These are phyloP conservation scores for Dillenia turbinata DNA, from an alignment of 164 flowering plant species.

Conservation along the genomic window DNA sequence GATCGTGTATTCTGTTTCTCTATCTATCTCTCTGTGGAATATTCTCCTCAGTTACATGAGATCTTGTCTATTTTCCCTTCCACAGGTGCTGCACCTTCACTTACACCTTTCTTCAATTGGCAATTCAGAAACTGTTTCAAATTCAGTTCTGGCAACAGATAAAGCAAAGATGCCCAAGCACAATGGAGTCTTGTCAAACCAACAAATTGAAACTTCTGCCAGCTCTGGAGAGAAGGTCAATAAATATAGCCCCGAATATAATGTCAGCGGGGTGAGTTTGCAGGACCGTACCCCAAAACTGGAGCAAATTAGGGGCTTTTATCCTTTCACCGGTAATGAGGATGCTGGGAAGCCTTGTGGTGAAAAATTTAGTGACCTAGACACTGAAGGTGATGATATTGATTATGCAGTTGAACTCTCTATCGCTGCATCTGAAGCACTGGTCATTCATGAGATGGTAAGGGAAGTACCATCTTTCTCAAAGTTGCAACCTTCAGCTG, in stretches of 20 bases:
- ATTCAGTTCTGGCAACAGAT: conserved; percentile 13
- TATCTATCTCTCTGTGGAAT: background rate
- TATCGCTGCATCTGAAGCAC: conserved; percentile 86
- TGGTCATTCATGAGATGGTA: conserved; percentile 60
- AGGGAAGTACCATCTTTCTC: conserved; percentile 24
- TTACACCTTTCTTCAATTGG: conserved; percentile 55
- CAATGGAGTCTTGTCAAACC: conserved; percentile 2
- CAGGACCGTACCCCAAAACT: conserved; percentile 7
- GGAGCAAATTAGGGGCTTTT: conserved; percentile 4
- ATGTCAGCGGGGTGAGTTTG: conserved; percentile 1
- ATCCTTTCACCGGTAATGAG: conserved; percentile 4
- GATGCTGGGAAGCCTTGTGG: conserved; percentile 11
- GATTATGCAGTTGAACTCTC: conserved; percentile 63
- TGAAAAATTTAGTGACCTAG: conserved; percentile 10
- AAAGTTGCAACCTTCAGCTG: conserved; percentile 28
- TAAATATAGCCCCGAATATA: conserved; percentile 5
- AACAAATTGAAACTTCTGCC: conserved; percentile 14
- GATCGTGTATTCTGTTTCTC: background rate
- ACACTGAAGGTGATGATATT: conserved; percentile 23
- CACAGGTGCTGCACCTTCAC: conserved; percentile 46
- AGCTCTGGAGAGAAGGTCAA: conserved; percentile 5
- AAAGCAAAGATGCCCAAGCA: conserved; percentile 14
- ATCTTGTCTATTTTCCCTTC: background rate
- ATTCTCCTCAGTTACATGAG: background rate
- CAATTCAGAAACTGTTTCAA: conserved; percentile 22